Base-by-base conservation (phyloP, 768 basidiomycete genomes). In the Sporobolomyces roseus region DNA sequence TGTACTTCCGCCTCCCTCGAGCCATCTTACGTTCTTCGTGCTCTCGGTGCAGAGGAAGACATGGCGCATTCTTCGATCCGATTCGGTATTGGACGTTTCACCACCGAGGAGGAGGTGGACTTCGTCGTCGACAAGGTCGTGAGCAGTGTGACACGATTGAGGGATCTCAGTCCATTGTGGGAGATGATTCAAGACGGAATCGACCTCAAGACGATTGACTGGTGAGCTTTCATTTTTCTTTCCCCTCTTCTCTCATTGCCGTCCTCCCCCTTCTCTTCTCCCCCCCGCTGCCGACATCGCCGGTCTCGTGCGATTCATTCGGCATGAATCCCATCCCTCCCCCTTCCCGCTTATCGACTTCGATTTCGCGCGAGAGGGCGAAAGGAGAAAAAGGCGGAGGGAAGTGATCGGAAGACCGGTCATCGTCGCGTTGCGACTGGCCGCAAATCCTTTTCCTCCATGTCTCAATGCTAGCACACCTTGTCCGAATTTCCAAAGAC, bases 111-210 rank as follows among this genome's bases (percentile, higher is more conserved):
- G 5, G 96, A 99, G 80, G 84, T 99, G 65, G 96, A 99, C 78
- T 92, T 90, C 73, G 94, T 99, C 55, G 84, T 93, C 45, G 83
- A 85, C 72, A 88, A 91, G 76, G 91, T 98, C 60, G 85, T 93
- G 25, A 82, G 83, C 35, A 89, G 89, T n/a, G 96, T 98, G 17
- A 60, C 58, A 27, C 85, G 86, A 55, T 84, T 58, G 63, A 51
- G 61, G 49, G 61, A 62, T 21, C 36, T 41, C 32, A 59, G 61
- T 46, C 96, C 96, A 38, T 80, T 99, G 61, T 99, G 94, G 94
- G 96, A 99, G 81, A 97, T 99, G 93, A 93, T 98, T 21, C 92
- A 96, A 80, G 96, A 98, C 78, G 94, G 94, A 49, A 93, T 98
- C 67, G 96, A 99, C 78, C 85, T 98, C 74, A 92, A 87, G 77